Evolutionary conservation across 768 basidiomycete genomes (phyloP).

Genomic region (Gymnopilus dilepis): DNA sequence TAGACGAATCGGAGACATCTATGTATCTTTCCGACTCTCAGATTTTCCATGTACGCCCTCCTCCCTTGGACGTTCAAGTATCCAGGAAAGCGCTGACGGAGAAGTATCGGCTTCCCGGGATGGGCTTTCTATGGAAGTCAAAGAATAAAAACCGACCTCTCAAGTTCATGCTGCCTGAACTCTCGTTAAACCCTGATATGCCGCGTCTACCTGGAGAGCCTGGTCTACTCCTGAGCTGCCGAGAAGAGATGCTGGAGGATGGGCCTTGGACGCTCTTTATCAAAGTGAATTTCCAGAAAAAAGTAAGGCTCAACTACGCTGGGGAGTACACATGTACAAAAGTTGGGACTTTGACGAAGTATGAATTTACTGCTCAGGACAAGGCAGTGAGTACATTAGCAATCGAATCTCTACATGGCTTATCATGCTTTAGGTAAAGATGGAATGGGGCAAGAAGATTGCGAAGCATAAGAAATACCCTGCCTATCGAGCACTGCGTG

Average conservation of each 20-base stretch:
- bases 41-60: slow-evolving; percentile 1
- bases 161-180: slow-evolving; percentile 17
- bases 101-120: slow-evolving; percentile 18
- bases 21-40: slow-evolving; percentile 9
- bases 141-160: slow-evolving; percentile 6
- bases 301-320: slow-evolving; percentile 16
- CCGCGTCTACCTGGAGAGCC: slow-evolving; percentile 18
- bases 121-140: slow-evolving; percentile 24
- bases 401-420: too few species aligned
- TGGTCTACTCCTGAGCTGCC: slow-evolving; percentile 21
- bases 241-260: slow-evolving; percentile 18
- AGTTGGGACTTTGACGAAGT: slow-evolving; percentile 12
- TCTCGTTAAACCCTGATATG: slow-evolving; percentile 19
- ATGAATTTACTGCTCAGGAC: slow-evolving; percentile 18
- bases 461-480: slow-evolving; percentile 7
- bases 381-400: slow-evolving; percentile 6
- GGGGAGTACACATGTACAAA: slow-evolving; percentile 21
- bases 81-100: slow-evolving; percentile 19
- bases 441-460: slow-evolving; percentile 14
- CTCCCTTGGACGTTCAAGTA: slow-evolving; percentile 2
- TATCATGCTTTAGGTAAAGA: slow-evolving; percentile 9
- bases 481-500: slow-evolving; percentile 13
- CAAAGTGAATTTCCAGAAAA: slow-evolving; percentile 2
- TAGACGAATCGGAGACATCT: not conserved
- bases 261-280: slow-evolving; percentile 21